phyloP scores from a whole-genome alignment of 2,329 filamentous ascomycete genomes.

The Exophiala sideris region DNA sequence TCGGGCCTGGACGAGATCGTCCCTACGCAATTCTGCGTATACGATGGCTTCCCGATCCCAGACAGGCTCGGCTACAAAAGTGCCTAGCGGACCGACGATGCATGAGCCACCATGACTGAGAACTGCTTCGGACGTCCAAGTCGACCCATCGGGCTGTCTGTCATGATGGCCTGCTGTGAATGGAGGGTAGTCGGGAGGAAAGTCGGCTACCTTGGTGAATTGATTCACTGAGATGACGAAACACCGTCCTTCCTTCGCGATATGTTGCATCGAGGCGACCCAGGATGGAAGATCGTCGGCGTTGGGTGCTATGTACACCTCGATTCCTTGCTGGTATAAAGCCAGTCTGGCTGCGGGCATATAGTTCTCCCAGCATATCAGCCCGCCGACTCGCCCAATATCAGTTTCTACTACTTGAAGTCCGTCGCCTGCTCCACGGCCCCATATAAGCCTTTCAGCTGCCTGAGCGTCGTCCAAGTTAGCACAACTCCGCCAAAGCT shows the following conservation, averaged over 20 bases:
- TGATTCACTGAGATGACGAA: constrained; percentile 86
- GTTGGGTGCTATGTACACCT: constrained; percentile 84
- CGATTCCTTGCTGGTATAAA: constrained; percentile 84
- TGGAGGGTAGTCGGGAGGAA: constrained; percentile 39
- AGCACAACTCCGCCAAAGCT: background rate
- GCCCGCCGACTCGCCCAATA: constrained; percentile 75
- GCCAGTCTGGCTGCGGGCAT: constrained; percentile 83
- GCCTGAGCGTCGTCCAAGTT: background rate
- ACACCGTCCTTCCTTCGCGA: constrained; percentile 75
- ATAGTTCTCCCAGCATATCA: constrained; percentile 96
- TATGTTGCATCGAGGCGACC: constrained; percentile 73
- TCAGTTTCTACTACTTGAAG: constrained; percentile 73
- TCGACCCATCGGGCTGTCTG: constrained; percentile 35
- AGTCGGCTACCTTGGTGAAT: constrained; percentile 60
- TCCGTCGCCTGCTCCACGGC: constrained; percentile 74
- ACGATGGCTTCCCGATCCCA: constrained; percentile 58
- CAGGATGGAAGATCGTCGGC: constrained; percentile 81
- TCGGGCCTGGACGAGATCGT: constrained; percentile 62
- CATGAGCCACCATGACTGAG: constrained; percentile 73
- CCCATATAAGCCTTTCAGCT: constrained; percentile 77
- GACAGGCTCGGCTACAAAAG: constrained; percentile 72
- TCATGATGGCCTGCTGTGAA: constrained; percentile 9
- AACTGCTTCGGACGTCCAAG: constrained; percentile 57
- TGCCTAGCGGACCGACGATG: constrained; percentile 73
- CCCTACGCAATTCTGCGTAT: constrained; percentile 56